Conservation (phyloP, 1,284 basidiomycete genomes). For the Cryptococcus maquisensis region DNA sequence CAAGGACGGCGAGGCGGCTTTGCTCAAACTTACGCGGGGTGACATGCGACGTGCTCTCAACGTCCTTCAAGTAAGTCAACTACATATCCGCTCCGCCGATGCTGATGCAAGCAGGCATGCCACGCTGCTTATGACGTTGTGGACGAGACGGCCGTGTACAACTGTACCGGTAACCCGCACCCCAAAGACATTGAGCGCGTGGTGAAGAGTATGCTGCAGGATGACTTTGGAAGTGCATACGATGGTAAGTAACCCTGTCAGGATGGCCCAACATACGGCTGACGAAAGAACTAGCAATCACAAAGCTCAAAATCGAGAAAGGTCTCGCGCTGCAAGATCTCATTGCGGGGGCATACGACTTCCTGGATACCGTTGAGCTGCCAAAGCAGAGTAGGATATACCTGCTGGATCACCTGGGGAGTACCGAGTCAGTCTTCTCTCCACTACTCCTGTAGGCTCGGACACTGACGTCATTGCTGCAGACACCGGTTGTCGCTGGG, state of each 20-base stretch:
- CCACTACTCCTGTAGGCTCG: background rate
- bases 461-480: background rate
- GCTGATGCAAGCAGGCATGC: conserved; percentile 61
- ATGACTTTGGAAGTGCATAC: conserved; percentile 92
- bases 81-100: background rate
- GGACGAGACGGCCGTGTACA: conserved; percentile 89
- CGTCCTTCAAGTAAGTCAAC: conserved; percentile 64
- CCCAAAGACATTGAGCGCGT: conserved; percentile 89
- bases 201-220: conserved; percentile 91
- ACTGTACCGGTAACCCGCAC: conserved; percentile 94
- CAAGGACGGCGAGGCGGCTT: conserved; percentile 77
- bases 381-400: conserved; percentile 83
- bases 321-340: conserved; percentile 94
- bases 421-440: conserved; percentile 73
- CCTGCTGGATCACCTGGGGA: conserved; percentile 82
- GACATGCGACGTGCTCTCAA: conserved; percentile 98
- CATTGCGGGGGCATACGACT: conserved; percentile 88
- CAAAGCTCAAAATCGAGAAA: conserved; percentile 78
- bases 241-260: conserved; percentile 58
- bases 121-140: conserved; percentile 89
- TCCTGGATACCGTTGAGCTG: conserved; percentile 78
- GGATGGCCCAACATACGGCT: no score
- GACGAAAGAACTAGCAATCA: conserved; percentile 64
- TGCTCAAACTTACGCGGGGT: conserved; percentile 87
- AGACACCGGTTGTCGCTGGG: conserved; percentile 91